Percentiles rank a stretch among this genome's conserved stretches.
Conservation (phyloP, 1,139 yeast genomes). For the Pichia sp. region DNA sequence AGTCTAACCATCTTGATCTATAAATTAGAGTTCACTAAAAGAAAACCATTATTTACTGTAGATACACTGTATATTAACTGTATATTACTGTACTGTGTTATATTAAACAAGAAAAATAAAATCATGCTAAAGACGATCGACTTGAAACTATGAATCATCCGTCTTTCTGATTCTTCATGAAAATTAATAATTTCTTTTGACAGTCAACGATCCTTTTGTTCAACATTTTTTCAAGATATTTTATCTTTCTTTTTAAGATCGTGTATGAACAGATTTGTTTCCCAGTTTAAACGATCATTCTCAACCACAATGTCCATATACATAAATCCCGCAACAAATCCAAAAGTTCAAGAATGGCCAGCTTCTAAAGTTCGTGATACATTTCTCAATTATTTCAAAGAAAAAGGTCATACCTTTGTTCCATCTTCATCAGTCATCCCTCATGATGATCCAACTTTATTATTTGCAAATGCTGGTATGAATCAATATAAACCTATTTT, state of each 20-base stretch:
- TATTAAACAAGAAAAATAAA: too few relatives aligned
- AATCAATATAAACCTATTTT: slow-evolving; percentile 97
- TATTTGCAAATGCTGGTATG: slow-evolving; percentile 98
- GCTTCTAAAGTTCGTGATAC: slow-evolving; percentile 79
- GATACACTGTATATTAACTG: not conserved
- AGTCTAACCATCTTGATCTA: slow-evolving; percentile 66
- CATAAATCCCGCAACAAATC: slow-evolving; percentile 14
- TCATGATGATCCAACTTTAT: slow-evolving; percentile 91
- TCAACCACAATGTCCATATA: slow-evolving; percentile 13
- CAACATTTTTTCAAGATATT: too few relatives aligned
- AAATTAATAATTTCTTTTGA: too few relatives aligned
- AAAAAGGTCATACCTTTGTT: slow-evolving; percentile 66
- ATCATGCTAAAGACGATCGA: not conserved
- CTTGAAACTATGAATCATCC: not conserved
- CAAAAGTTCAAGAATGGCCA: slow-evolving; percentile 40
- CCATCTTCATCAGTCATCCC: slow-evolving; percentile 95
- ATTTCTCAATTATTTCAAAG: slow-evolving; percentile 72
- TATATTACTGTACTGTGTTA: too few relatives aligned
- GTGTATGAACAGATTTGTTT: not conserved
- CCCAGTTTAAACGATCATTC: not conserved
- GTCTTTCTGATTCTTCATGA: too few relatives aligned
- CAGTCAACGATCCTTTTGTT: too few relatives aligned
- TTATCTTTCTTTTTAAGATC: too few relatives aligned
- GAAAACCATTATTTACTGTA: not conserved
- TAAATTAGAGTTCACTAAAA: not conserved